Conservation (phyloP, 2,329 filamentous ascomycete genomes). For the Xylariales sp. region DNA sequence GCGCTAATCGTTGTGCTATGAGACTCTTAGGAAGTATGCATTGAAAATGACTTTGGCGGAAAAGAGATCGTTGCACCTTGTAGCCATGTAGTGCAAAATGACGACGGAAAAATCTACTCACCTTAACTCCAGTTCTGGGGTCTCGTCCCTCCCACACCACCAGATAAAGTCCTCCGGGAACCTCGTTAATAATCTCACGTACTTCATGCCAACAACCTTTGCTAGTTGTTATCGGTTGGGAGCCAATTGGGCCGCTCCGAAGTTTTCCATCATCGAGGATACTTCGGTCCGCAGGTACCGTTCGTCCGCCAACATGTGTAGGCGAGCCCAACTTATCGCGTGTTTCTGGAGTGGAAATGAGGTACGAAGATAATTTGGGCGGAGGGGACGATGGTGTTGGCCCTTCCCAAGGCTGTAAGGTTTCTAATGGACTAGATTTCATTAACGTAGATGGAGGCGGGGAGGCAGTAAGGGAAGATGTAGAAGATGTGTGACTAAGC, state of each 20-base stretch:
- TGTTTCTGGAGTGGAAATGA: not conserved
- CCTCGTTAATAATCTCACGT: constrained; percentile 41
- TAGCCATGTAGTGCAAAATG: not conserved
- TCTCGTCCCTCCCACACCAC: constrained; percentile 48
- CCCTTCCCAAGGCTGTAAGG: not conserved
- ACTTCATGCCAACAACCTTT: constrained; percentile 46
- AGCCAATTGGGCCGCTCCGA: constrained; percentile 10
- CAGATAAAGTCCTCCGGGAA: constrained; percentile 39
- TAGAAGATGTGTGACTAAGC: not conserved
- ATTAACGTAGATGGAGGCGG: not conserved
- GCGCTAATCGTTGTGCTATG: not conserved
- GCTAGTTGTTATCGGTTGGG: constrained; percentile 8
- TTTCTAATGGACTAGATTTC: not conserved
- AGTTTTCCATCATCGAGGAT: not conserved
- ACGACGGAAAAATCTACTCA: constrained; percentile 1
- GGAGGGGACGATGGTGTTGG: not conserved
- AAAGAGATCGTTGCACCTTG: not conserved
- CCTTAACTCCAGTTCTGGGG: constrained; percentile 40
- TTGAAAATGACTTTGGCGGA: not conserved
- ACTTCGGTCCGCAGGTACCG: not conserved
- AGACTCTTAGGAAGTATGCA: not conserved
- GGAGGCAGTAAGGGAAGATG: not conserved
- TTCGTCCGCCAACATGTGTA: not conserved
- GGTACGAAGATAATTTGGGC: not conserved
- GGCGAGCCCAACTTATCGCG: not conserved